phyloP scores from a whole-genome alignment of 352 stramenopile species.

The Phytophthora colocasiae region DNA sequence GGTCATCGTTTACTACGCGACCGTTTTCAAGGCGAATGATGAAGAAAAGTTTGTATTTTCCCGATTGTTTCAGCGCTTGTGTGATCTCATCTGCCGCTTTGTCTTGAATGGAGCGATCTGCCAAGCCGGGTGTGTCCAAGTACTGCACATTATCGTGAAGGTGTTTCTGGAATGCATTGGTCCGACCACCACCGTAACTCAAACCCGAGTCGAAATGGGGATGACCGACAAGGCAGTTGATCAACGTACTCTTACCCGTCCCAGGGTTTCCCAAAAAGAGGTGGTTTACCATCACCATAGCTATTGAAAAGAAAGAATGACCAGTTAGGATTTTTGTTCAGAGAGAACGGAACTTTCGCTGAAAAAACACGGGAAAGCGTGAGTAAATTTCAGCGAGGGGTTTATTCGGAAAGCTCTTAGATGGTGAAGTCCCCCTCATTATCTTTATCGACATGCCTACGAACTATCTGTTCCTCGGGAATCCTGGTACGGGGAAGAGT shows the following conservation, averaged over 20 bases:
- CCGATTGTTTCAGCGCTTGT: constrained; percentile 18
- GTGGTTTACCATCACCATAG: neutral
- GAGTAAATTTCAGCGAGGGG: too few species aligned
- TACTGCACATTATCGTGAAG: constrained; percentile 4
- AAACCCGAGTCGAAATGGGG: constrained; percentile 2
- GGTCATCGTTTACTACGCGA: constrained; percentile 28
- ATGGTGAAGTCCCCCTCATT: too few species aligned
- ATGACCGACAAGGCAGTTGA: constrained; percentile 6
- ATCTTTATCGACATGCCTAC: neutral
- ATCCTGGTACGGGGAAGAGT: constrained; percentile 33
- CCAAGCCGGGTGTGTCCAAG: constrained; percentile 35
- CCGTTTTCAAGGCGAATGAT: constrained; percentile 29
- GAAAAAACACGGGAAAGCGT: too few species aligned
- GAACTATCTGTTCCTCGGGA: constrained; percentile 30
- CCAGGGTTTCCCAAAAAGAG: constrained; percentile 13
- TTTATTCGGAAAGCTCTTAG: too few species aligned
- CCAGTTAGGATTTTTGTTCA: too few species aligned
- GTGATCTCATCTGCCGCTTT: constrained; percentile 22
- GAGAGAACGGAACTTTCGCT: too few species aligned
- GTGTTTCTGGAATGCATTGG: neutral
- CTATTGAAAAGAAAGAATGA: too few species aligned
- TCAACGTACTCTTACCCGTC: constrained; percentile 4
- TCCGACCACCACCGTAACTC: neutral
- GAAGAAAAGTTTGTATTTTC: constrained; percentile 31
- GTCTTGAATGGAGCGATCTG: constrained; percentile 11